Evolutionary conservation across 768 basidiomycete genomes (phyloP).

Genomic region (Kwoniella heveanensis): DNA sequence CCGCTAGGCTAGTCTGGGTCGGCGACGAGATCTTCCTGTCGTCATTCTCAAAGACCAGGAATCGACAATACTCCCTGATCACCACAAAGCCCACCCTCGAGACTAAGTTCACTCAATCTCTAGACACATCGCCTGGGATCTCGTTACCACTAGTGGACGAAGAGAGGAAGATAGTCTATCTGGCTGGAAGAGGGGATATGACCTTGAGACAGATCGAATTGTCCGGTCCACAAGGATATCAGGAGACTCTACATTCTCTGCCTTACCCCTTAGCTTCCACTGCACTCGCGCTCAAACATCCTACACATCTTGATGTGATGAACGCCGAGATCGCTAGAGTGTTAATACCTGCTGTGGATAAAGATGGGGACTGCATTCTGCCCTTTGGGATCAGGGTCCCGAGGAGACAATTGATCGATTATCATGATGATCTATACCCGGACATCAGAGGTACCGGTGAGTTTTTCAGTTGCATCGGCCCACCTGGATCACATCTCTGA

Average conservation of each 20-base stretch:
- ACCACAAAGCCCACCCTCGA: constrained; percentile 18
- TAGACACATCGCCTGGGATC: constrained; percentile 54
- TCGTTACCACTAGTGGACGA: constrained; percentile 53
- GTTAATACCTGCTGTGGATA: constrained; percentile 44
- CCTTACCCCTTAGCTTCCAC: constrained; percentile 40
- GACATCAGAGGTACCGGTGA: constrained; percentile 33
- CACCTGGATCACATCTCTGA: too few species aligned
- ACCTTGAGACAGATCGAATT: constrained; percentile 54
- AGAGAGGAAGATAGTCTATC: constrained; percentile 52
- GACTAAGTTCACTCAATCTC: constrained; percentile 31
- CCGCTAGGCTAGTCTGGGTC: constrained; percentile 35
- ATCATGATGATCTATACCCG: constrained; percentile 55
- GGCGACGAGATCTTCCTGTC: constrained; percentile 41
- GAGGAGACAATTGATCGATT: constrained; percentile 56
- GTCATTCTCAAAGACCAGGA: constrained; percentile 45
- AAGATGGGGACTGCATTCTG: constrained; percentile 51
- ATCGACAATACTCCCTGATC: constrained; percentile 52
- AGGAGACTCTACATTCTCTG: constrained; percentile 47
- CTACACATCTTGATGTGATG: constrained; percentile 52
- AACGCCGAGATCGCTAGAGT: constrained; percentile 55
- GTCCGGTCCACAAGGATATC: constrained; percentile 40
- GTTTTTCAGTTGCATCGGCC: constrained; percentile 7
- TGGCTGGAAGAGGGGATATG: constrained; percentile 56
- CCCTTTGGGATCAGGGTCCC: constrained; percentile 55
- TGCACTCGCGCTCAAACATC: constrained; percentile 43